Percentiles rank a stretch among this genome's conserved stretches.
Conservation (phyloP, 768 basidiomycete species). For the Termitomyces heimii region DNA sequence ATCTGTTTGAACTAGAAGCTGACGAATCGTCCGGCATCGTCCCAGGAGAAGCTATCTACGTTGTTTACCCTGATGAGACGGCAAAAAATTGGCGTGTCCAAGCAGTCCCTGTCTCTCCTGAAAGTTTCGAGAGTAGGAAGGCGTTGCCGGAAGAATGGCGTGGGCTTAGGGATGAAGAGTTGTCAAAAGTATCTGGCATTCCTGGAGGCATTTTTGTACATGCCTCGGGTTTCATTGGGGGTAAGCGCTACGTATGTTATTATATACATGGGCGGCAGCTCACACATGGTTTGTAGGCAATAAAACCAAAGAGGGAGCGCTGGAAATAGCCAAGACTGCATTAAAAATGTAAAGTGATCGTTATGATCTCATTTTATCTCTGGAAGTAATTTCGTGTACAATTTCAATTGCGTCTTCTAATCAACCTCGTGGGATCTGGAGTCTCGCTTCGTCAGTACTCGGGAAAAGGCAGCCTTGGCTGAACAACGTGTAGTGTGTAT, state of each 20-base stretch:
- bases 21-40: constrained; percentile 38
- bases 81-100: constrained; percentile 83
- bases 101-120: constrained; percentile 76
- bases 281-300: constrained; percentile 49
- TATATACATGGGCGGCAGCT: neutral
- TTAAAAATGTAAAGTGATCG: constrained; percentile 30
- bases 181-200: constrained; percentile 71
- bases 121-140: constrained; percentile 88
- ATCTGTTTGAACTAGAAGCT: constrained; percentile 82
- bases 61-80: constrained; percentile 85
- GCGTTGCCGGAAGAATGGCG: constrained; percentile 92
- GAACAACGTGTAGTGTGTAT: constrained; percentile 1
- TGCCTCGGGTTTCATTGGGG: constrained; percentile 95
- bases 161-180: constrained; percentile 79
- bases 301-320: constrained; percentile 83
- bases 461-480: neutral
- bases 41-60: constrained; percentile 63
- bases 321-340: constrained; percentile 71
- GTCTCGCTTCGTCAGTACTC: neutral
- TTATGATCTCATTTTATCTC: neutral
- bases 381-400: neutral
- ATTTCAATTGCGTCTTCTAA: neutral
- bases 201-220: constrained; percentile 89
- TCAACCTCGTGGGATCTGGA: neutral
- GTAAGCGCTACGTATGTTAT: constrained; percentile 32